A percentile compares a stretch with the other conserved stretches of the same genome.
Conservation (phyloP, 208 protist genomes). For the Trypanosoma brucei region DNA sequence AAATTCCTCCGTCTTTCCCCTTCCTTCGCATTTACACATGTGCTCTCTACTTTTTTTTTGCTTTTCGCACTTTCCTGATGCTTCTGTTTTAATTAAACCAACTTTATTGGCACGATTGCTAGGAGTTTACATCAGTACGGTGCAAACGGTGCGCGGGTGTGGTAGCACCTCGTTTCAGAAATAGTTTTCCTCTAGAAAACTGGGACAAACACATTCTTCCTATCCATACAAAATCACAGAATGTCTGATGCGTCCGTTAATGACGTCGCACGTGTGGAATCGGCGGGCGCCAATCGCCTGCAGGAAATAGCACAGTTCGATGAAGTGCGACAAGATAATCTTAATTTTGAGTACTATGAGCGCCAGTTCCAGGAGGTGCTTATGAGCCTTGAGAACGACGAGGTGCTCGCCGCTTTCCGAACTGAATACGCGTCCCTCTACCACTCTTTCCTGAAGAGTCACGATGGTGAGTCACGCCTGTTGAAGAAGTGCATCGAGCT, state of each 20-base stretch:
- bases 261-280: background rate
- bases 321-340: conserved; percentile 47
- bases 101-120: too few species aligned
- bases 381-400: conserved; percentile 91
- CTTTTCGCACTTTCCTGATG: too few species aligned
- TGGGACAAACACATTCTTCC: background rate
- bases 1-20: too few species aligned
- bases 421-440: conserved; percentile 97
- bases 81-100: too few species aligned
- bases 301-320: conserved; percentile 43
- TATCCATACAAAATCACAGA: background rate
- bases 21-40: too few species aligned
- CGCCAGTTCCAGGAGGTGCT: conserved; percentile 93
- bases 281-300: conserved; percentile 15
- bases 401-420: conserved; percentile 93
- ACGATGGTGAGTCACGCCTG: conserved; percentile 96
- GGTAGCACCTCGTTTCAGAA: too few species aligned
- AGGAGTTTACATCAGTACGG: too few species aligned
- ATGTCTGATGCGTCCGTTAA: conserved; percentile 1
- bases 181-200: background rate
- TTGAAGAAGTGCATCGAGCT: conserved; percentile 94
- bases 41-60: too few species aligned
- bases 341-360: conserved; percentile 91
- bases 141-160: too few species aligned
- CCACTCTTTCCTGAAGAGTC: conserved; percentile 93